Evolutionary conservation across 2,329 filamentous ascomycete species (phyloP), one percentile per base, ranked within the genome.

Genomic region (Diaporthe eres): DNA sequence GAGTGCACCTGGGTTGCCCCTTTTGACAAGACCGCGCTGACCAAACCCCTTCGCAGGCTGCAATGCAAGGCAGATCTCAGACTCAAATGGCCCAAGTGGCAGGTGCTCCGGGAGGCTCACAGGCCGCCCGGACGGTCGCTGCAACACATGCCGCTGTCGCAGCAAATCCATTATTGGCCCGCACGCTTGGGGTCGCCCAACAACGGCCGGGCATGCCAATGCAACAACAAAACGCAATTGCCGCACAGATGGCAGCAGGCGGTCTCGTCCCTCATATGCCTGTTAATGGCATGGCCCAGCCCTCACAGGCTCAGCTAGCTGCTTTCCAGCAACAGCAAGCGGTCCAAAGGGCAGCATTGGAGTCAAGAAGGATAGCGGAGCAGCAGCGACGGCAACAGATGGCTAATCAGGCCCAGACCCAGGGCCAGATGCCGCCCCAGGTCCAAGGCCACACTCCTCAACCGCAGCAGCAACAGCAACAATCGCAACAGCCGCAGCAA

Each of bases 321-420:
- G 88, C 88, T 22, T 85, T 88, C 47, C 86, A 89, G 77, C 86
- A 85, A 8, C 89, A 93, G 77, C 88, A 90, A 72, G 89, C 93
- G 73, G 89, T 94, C 86, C 89, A 91, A 2, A 84, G 89, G 78
- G 82, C 85, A 63, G 87, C 92, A 79, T 85, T 93, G 79, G 92
- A 93, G 80, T 90, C 92, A 22, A 91, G 92, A 73, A 90, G 91
- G 58, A 91, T 94, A 57, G 88, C 93, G 15, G 92, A 94, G 79
- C 90, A 92, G 79, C 91, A 93, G 79, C 87, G 90, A 53, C 74
- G 71, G 31, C 76, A 71, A 25, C 76, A 77, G 42, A 57, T 72
- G 58, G 76, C 58, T 13, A 74, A 76, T 37, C 76, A 77, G 34
- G 79, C 78, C 8, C 80, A 81, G 1, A 80, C 81, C 31, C 80